Evolutionary conservation across 805 yeast genomes (phyloP), one percentile per base, ranked within the genome.

Genomic region (Ogataea saltuana): DNA sequence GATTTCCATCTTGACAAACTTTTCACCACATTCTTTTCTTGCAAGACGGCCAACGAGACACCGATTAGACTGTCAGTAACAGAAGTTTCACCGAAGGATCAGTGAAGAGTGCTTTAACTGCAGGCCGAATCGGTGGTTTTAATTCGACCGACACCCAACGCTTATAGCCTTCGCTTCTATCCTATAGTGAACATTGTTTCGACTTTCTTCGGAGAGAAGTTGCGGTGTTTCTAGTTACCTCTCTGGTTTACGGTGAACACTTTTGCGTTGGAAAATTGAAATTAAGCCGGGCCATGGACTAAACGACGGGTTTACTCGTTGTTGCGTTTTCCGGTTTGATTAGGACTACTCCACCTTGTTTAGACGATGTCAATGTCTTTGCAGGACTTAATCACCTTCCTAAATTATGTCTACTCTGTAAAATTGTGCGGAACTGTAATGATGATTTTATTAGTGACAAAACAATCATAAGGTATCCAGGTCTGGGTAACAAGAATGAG

Each of bases 311-410:
- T n/a, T n/a, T n/a, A n/a, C n/a, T n/a, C n/a, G n/a, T n/a, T n/a
- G n/a, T n/a, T n/a, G n/a, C n/a, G 30, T 42, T 20, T 29, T 11
- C 10, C 26, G 11, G 9, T 33, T 36, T 41, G 27, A 39, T 42
- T 44, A 55, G 57, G 57, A 55, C 39, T 52, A 53, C 57, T 55
- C 59, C 59, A 55, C 59, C 54, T 49, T 55, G 56, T 43, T 48
- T 43, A 42, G 54, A 55, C 51, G 42, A 27, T 31, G 13, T 31
- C 38, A n/a, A 42, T 49, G 53, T 54, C 53, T 48, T 42, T 45
- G 44, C 45, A 51, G 59, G 55, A 55, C 59, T 55, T 47, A 53
- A 55, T 53, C 57, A 53, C 59, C 59, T 47, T 55, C 57, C 57
- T 53, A 55, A 43, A 54, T 52, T 38, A 27, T 17, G 4, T 10